Base-by-base conservation (phyloP, 2,329 filamentous ascomycete species). In the Colletotrichum gigasporum region DNA sequence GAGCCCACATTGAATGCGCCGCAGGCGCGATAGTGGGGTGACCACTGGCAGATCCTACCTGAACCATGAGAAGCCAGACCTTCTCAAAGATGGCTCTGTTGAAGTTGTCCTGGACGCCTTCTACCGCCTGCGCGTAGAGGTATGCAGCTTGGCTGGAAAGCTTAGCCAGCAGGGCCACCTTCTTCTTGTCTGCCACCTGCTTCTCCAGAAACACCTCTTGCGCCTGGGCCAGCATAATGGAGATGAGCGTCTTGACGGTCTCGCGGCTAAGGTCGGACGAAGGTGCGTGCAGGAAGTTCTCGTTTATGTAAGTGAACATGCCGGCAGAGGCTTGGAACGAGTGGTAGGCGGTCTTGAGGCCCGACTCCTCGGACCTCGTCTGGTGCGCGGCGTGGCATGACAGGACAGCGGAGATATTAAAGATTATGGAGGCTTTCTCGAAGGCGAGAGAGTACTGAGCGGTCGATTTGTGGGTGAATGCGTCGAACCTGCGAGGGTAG, bases 261-360 rank as follows among this genome's bases (percentile, higher is more conserved):
- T 99, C 95, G 65, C 96, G 85, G 76, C 94, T 98, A 48, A 99
- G 80, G 74, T 99, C 96, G n/a, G 93, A 94, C 8, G 94, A 97
- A 1, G 96, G 96, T 2, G 96, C 96, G 73, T 99, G 96, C 34
- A 99, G 83, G 76, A 99, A 99, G 80, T 99, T 99, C 80, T 99
- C 96, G 79, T 99, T 99, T 82, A 99, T 99, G 74, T 99, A 99
- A 55, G 95, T 98, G 78, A 98, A 99, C 96, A 99, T 99, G 81
- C 96, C 96, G 9, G 96, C 96, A 7, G 95, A 94, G 39, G 96
- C 96, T 78, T 99, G 96, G 81, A 98, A 98, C 18, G 94, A 97
- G 78, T 99, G 95, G 76, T 98, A 99, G 16, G 96, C 93, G 12
- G 94, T 95, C 81, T 99, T 99, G 75, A 98, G 87, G 32, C 95